Evolutionary conservation across 176 grass and related monocot species (phyloP).

Genomic region (Zea luxurians): DNA sequence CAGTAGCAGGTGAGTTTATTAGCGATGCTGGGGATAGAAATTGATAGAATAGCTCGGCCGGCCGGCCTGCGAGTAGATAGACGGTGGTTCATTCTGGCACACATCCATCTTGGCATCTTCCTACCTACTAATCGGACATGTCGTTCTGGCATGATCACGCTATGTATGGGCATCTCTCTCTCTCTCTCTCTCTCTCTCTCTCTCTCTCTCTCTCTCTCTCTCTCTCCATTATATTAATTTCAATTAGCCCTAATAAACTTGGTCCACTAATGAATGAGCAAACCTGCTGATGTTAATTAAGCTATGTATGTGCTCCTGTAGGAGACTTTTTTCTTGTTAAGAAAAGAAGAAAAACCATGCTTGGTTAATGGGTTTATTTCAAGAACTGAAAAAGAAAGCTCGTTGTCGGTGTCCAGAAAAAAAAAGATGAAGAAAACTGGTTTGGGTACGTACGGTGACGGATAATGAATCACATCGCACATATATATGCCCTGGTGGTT

Average conservation of each 20-base stretch:
- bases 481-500: conserved; percentile 14
- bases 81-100: conserved; percentile 10
- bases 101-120: conserved; percentile 26
- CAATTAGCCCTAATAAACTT: background rate
- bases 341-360: no score
- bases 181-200: no score
- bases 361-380: no score
- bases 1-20: background rate
- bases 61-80: background rate
- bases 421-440: no score
- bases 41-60: background rate
- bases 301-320: background rate
- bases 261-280: background rate
- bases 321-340: background rate
- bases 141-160: background rate
- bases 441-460: no score
- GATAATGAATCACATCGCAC: no score
- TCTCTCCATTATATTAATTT: background rate
- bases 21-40: background rate
- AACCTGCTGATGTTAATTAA: background rate
- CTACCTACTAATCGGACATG: conserved; percentile 29
- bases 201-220: no score
- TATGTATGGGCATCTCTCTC: background rate
- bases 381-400: no score
- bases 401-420: no score